Percentiles rank a stretch among this genome's conserved stretches.
Evolutionary conservation across 768 basidiomycete genomes (phyloP).

Genomic region (Mycena amicta): DNA sequence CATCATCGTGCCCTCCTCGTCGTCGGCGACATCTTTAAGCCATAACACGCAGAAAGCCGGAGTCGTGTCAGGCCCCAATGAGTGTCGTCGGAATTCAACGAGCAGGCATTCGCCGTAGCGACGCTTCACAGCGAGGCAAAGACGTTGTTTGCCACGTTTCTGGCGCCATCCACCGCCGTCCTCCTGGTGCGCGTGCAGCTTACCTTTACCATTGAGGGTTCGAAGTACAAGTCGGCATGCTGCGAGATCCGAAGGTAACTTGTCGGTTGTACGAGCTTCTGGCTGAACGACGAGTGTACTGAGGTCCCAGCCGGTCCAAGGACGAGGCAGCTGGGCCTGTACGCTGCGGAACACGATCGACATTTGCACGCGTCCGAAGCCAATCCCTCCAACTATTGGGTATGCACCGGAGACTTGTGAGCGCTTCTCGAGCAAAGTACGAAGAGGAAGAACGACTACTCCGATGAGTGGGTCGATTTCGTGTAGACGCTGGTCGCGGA

Average conservation of each 20-base stretch:
- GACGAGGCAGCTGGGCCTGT: conserved; percentile 56
- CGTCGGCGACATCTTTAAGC: conserved; percentile 46
- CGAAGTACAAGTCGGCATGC: conserved; percentile 44
- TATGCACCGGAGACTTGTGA: conserved; percentile 62
- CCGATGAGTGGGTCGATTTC: conserved; percentile 72
- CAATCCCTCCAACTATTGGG: conserved; percentile 71
- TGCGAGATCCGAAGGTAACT: conserved; percentile 37
- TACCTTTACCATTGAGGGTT: conserved; percentile 39
- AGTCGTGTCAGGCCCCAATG: conserved; percentile 36
- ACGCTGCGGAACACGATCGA: conserved; percentile 71
- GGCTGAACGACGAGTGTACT: conserved; percentile 60
- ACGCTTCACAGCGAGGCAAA: conserved; percentile 42
- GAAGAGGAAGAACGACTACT: conserved; percentile 58
- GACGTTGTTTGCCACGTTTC: conserved; percentile 29
- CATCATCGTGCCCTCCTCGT: conserved; percentile 31
- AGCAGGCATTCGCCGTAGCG: conserved; percentile 43
- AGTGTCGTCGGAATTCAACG: conserved; percentile 38
- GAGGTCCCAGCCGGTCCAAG: conserved; percentile 68
- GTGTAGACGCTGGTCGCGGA: conserved; percentile 60
- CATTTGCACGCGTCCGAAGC: conserved; percentile 63
- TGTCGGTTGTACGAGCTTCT: conserved; percentile 30
- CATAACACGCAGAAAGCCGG: conserved; percentile 42
- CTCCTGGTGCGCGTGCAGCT: conserved; percentile 33
- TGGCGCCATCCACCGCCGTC: conserved; percentile 37
- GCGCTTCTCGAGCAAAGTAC: conserved; percentile 47